These are phyloP conservation scores for Lachnellula arida DNA, from an alignment of 2,329 filamentous ascomycete species.

Conservation along the genomic window DNA sequence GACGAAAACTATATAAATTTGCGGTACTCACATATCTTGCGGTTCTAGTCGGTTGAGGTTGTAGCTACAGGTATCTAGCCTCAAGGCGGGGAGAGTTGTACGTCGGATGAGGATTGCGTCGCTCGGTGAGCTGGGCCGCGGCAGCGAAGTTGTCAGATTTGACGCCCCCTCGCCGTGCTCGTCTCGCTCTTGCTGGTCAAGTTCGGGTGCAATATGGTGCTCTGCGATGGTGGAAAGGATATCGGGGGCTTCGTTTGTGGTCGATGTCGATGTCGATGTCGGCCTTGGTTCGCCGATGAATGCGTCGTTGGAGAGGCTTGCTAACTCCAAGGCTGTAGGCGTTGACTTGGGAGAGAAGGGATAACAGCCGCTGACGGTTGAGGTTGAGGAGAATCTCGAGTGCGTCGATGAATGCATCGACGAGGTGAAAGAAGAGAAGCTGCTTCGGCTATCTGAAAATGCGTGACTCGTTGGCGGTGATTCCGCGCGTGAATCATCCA, in stretches of 20 bases:
- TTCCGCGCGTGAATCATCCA: slow-evolving; percentile 21
- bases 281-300: not conserved
- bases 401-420: slow-evolving; percentile 29
- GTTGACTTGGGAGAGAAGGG: slow-evolving; percentile 9
- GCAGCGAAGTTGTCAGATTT: not conserved
- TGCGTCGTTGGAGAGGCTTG: not conserved
- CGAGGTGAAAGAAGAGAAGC: slow-evolving; percentile 32
- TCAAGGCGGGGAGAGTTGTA: slow-evolving; percentile 18
- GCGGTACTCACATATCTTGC: slow-evolving; percentile 19
- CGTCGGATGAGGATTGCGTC: slow-evolving; percentile 32
- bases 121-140: slow-evolving; percentile 29
- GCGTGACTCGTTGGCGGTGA: slow-evolving; percentile 27
- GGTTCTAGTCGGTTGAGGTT: slow-evolving; percentile 10
- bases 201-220: slow-evolving; percentile 11
- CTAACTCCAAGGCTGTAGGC: not conserved
- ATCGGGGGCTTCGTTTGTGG: slow-evolving; percentile 17
- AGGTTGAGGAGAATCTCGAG: slow-evolving; percentile 32
- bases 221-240: slow-evolving; percentile 24
- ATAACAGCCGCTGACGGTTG: slow-evolving; percentile 25
- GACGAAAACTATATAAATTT: not conserved
- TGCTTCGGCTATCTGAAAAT: slow-evolving; percentile 31
- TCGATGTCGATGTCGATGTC: not conserved
- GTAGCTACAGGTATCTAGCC: slow-evolving; percentile 19
- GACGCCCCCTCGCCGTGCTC: not conserved
- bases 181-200: not conserved